Percentiles rank a stretch among this genome's conserved stretches.
These are phyloP conservation scores for Daedaleopsis sinensis DNA, from an alignment of 768 basidiomycete genomes.

Conservation along the genomic window DNA sequence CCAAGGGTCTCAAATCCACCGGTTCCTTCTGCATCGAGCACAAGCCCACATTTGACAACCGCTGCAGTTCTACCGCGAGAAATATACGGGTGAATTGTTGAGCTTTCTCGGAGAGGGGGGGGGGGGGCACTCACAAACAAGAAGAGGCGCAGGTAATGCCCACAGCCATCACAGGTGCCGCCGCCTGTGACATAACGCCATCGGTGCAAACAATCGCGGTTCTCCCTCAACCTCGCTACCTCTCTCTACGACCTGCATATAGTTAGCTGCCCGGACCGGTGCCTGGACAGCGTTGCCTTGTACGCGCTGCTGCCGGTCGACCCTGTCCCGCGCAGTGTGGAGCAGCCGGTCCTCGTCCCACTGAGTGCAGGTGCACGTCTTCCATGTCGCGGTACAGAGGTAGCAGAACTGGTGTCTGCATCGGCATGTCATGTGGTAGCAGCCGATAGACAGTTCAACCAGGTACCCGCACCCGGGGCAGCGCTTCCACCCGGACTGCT, in stretches of 20 bases:
- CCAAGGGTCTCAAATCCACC: slow-evolving; percentile 26
- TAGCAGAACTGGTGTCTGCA: slow-evolving; percentile 50
- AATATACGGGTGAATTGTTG: too few relatives aligned
- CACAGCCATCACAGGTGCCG: slow-evolving; percentile 51
- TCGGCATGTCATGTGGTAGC: slow-evolving; percentile 45
- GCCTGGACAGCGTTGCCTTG: background rate
- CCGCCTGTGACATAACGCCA: slow-evolving; percentile 51
- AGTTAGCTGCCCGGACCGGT: slow-evolving; percentile 1
- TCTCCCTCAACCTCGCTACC: slow-evolving; percentile 45
- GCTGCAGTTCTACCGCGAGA: slow-evolving; percentile 32
- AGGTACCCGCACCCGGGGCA: slow-evolving; percentile 39
- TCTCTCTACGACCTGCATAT: slow-evolving; percentile 30
- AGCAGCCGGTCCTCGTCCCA: slow-evolving; percentile 61
- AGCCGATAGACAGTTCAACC: slow-evolving; percentile 37
- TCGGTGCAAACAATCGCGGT: slow-evolving; percentile 55
- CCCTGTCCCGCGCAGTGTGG: slow-evolving; percentile 47
- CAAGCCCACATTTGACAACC: slow-evolving; percentile 39
- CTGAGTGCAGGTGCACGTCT: slow-evolving; percentile 58
- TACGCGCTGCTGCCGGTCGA: slow-evolving; percentile 34
- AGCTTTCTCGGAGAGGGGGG: background rate
- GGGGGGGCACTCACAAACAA: slow-evolving; percentile 55
- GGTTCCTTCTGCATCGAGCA: slow-evolving; percentile 40
- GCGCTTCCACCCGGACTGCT: slow-evolving; percentile 41
- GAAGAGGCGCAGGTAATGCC: slow-evolving; percentile 41
- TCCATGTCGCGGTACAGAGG: slow-evolving; percentile 64